Base-by-base conservation (phyloP, 1,284 basidiomycete genomes). In the Ceratobasidium sp. region DNA sequence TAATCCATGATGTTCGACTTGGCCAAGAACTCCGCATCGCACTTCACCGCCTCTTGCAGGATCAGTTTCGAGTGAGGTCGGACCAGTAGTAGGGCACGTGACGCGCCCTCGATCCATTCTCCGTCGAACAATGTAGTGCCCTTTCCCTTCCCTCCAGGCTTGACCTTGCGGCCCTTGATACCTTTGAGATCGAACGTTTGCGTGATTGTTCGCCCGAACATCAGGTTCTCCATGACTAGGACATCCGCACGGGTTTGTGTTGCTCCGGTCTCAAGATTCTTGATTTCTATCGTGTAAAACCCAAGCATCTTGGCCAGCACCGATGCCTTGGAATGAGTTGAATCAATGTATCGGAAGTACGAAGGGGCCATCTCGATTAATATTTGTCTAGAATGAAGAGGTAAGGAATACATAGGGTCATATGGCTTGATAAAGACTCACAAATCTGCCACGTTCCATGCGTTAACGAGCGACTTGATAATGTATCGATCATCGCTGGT, bases 1-100 rank as follows among this genome's bases (percentile, higher is more conserved):
- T 93, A 94, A 78, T 94, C 92, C 91, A 93, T 93, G 77, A 93
- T 91, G 75, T 91, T 91, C 77, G 89, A 90, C 76, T 82, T 85
- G 0, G 89, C 85, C 50, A 94, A 82, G 77, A 91, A 94, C 9
- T 89, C 89, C 6, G 89, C 88, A 77, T 93, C 92, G 61, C 82
- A 85, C 76, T 82, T 85, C 73, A 93, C 83, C 0, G 91, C 91
- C 76, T 91, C 89, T 52, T 85, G 84, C 2, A 93, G 82, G 18
- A 92, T 84, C 23, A 85, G 80, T 77, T 91, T 92, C 5, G 90
- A 91, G 78, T 92, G 86, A 0, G 91, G 89, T 41, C 85, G 86
- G 18, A 93, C 84, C 8, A 93, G 81, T 58, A 89, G 87, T 73
- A 90, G 80, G 0, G 87, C 85, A 61, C 30, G 46, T n/a, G 54